phyloP scores from a whole-genome alignment of 495 filamentous ascomycete species.

The Aspergillus conjunctus region DNA sequence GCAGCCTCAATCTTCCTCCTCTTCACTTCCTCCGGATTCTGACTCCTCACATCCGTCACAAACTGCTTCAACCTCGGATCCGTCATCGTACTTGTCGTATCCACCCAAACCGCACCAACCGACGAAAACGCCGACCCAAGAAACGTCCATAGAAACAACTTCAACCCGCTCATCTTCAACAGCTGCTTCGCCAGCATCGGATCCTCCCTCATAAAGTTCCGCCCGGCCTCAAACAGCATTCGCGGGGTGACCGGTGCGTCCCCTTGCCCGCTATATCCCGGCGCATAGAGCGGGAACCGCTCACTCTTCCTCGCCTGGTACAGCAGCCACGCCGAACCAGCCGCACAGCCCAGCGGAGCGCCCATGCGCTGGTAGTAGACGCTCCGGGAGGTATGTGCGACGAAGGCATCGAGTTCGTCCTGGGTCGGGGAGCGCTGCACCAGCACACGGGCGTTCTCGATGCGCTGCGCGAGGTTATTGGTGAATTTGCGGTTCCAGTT shows the following conservation, averaged over 20 bases:
- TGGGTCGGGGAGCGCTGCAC: slow-evolving; percentile 36
- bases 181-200: background rate
- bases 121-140: slow-evolving; percentile 13
- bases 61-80: slow-evolving; percentile 37
- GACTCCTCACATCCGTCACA: slow-evolving; percentile 21
- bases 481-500: slow-evolving; percentile 25
- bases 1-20: slow-evolving; percentile 28
- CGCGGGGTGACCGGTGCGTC: background rate
- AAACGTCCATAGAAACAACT: slow-evolving; percentile 27
- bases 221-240: slow-evolving; percentile 5
- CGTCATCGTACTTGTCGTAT: slow-evolving; percentile 17
- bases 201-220: slow-evolving; percentile 3
- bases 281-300: slow-evolving; percentile 13
- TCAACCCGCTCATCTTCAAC: slow-evolving; percentile 16
- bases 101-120: slow-evolving; percentile 17
- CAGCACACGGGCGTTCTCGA: slow-evolving; percentile 25
- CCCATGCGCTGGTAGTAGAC: slow-evolving; percentile 30
- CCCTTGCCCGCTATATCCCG: background rate
- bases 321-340: slow-evolving; percentile 18
- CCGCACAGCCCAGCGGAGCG: slow-evolving; percentile 21
- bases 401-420: slow-evolving; percentile 40
- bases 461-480: slow-evolving; percentile 14
- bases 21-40: slow-evolving; percentile 29
- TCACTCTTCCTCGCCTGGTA: slow-evolving; percentile 13
- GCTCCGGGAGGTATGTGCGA: slow-evolving; percentile 23